Percentiles rank a stretch among this genome's conserved stretches.
phyloP scores from a whole-genome alignment of 1,284 basidiomycete genomes.

The Irpex sp. region DNA sequence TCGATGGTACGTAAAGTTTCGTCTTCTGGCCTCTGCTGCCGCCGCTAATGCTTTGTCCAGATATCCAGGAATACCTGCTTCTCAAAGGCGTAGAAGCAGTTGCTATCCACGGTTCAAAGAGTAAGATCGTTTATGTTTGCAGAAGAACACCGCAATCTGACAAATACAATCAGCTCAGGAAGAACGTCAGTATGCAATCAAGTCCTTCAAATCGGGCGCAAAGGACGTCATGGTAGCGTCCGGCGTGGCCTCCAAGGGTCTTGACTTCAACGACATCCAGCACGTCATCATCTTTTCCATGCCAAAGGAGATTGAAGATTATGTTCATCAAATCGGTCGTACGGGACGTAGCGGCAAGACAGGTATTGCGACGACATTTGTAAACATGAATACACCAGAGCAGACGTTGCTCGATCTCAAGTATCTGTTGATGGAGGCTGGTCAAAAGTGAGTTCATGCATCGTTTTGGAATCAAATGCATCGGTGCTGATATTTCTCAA shows the following conservation, averaged over 20 bases:
- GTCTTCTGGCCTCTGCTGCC: neutral
- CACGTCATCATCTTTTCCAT: slow-evolving; percentile 98
- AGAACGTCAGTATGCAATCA: slow-evolving; percentile 98
- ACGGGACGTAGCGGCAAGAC: slow-evolving; percentile 98
- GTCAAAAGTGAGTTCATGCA: slow-evolving; percentile 74
- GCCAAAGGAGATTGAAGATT: slow-evolving; percentile 99
- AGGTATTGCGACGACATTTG: slow-evolving; percentile 99
- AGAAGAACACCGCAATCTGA: neutral
- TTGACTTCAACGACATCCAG: slow-evolving; percentile 98
- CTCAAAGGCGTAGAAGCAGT: slow-evolving; percentile 98
- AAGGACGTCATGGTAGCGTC: slow-evolving; percentile 99
- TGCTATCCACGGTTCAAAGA: slow-evolving; percentile 97
- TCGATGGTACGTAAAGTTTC: slow-evolving; percentile 68
- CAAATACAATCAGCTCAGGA: slow-evolving; percentile 73
- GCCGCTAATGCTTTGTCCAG: slow-evolving; percentile 36
- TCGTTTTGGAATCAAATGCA: neutral
- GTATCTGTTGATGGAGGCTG: slow-evolving; percentile 95
- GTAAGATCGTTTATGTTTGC: slow-evolving; percentile 40
- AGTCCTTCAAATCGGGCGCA: slow-evolving; percentile 92
- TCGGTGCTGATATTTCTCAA: slow-evolving; percentile 6
- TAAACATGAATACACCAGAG: slow-evolving; percentile 95
- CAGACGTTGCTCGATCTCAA: slow-evolving; percentile 97
- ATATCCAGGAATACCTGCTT: slow-evolving; percentile 97
- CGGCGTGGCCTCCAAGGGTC: slow-evolving; percentile 94
- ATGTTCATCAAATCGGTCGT: slow-evolving; percentile 97